Base-by-base conservation (phyloP, 176 grass and related monocot species). In the Leersia perrieri region DNA sequence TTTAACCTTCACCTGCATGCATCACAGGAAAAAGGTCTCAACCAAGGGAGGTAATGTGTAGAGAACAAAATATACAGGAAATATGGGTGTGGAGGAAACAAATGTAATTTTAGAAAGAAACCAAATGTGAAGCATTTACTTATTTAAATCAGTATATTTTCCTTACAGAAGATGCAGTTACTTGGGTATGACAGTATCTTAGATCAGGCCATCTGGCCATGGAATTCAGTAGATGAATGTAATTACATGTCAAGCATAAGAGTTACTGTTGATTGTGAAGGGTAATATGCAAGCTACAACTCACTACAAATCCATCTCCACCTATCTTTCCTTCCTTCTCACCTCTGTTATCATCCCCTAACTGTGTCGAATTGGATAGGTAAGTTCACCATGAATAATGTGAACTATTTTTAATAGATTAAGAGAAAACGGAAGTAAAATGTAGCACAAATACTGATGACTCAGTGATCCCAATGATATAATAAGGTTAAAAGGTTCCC, bases 11-110 rank as follows among this genome's bases (percentile, higher is more conserved):
- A 14, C 16, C 40, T 3, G 32, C 58, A 55, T 27, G 33, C 4
- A 30, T 51, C 15, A 57, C 55, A 40, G n/a, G 74, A 44, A 13
- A 13, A 68, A 68, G 29, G 25, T 32, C 31, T 63, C n/a, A 63
- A 23, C 14, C 79, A 71, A 68, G 9, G 49, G n/a, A 77, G 4
- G 29, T 44, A 31, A 76, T 76, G 33, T 76, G 68, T 33, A 42
- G 33, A 66, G 35, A 7, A 61, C 1, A 2, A 13, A 60, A 57
- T 45, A 39, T 2, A 58, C 5, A 80, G 23, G 68, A 69, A 34
- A 41, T 39, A 70, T 25, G 66, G 12, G 10, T 20, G 9, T 9
- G 10, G 4, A 16, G 1, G 5, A 49, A 30, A 72, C 41, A 72
- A 72, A 68, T 11, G 10, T 7, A 77, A 5, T 63, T 7, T 61